Evolutionary conservation across 1,284 basidiomycete species (phyloP).

Genomic region (Cystobasidium slooffiae): DNA sequence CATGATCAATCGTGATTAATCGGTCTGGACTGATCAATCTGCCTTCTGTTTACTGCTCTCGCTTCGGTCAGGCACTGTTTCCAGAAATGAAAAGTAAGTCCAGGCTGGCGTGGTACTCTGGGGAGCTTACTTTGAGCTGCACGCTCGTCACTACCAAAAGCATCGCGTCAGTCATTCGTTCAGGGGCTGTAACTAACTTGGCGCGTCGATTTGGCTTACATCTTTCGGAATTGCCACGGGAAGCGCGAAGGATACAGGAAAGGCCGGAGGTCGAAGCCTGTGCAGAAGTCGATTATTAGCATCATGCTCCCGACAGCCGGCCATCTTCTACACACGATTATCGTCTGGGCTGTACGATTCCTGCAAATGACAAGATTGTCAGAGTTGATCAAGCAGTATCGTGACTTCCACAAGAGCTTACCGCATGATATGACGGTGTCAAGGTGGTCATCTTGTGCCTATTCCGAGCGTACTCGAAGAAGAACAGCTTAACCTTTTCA

Average conservation of each 20-base stretch:
- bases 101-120: background rate
- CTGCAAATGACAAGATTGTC: constrained; percentile 58
- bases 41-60: constrained; percentile 39
- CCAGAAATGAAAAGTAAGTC: background rate
- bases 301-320: constrained; percentile 34
- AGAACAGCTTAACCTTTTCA: constrained; percentile 96
- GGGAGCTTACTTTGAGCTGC: constrained; percentile 32
- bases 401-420: constrained; percentile 11
- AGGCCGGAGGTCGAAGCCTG: constrained; percentile 91
- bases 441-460: constrained; percentile 99
- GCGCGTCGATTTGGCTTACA: constrained; percentile 56
- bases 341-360: constrained; percentile 96
- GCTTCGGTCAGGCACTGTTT: constrained; percentile 43
- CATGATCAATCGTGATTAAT: too few relatives aligned
- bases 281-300: constrained; percentile 21
- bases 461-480: constrained; percentile 95
- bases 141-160: constrained; percentile 23
- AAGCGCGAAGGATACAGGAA: constrained; percentile 95
- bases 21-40: constrained; percentile 15
- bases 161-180: background rate
- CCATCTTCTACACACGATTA: constrained; percentile 68
- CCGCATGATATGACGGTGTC: constrained; percentile 95
- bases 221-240: constrained; percentile 94
- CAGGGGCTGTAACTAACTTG: background rate
- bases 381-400: background rate